Evolutionary conservation across 257 asterid genomes (phyloP), one percentile per base, ranked within the genome.

Genomic region (Penstemon davidsonii): DNA sequence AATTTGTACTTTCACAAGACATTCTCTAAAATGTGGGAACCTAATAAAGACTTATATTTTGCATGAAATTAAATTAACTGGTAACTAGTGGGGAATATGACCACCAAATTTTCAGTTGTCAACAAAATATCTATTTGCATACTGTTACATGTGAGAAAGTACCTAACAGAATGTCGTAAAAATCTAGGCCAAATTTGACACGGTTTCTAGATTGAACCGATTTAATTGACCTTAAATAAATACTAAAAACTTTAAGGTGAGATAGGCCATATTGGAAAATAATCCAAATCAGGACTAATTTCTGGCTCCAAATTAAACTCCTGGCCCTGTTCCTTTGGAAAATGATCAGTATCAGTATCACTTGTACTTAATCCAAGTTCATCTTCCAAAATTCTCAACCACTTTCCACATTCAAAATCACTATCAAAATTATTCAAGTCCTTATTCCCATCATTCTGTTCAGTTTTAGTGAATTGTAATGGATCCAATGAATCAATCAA

Each of bases 371-470:
- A 79, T 73, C 85, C 90, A 43, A 87, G 85, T 64, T 84, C 96
- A 67, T 76, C 64, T 74, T 87, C 92, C 55, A 85, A 65, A 62
- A 77, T 42, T 72, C 55, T 79, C 73, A 85, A 62, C 95, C 95
- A 89, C 71, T 72, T 65, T 33, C 57, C 57, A 49, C 58, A 73
- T 59, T 73, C 86, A 5, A 47, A 65, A 3, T 71, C 80, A 13
- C 55, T 51, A 0, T 46, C 70, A 4, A 60, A 47, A 4, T 36
- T 65, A 5, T 55, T 62, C 12, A 64, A 8, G 6, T 33, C 69
- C 36, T 11, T 58, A 42, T 57, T n/a, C 9, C 10, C 55, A 13
- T 36, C 54, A 7, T 42, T 59, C 4, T 40, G 12, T 56, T 47
- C 70, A 6, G 72, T 39, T 3, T 69, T 66, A 25, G 9, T 55